phyloP scores from a whole-genome alignment of 768 basidiomycete genomes.

The Mrakia frigida region DNA sequence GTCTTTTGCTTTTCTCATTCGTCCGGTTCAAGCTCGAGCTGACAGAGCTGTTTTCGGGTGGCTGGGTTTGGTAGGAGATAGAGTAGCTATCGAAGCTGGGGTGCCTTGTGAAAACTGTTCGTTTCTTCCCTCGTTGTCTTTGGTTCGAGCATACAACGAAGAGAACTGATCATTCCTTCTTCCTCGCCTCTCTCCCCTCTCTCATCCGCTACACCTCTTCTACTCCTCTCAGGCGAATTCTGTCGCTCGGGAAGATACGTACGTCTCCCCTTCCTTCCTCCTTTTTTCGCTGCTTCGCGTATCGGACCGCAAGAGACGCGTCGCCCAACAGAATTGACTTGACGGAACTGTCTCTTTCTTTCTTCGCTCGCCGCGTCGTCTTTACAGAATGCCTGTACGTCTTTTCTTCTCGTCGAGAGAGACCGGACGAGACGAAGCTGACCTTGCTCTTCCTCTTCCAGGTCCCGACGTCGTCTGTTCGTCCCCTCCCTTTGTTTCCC shows the following conservation, averaged over 20 bases:
- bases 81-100: conserved; percentile 40
- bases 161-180: not conserved
- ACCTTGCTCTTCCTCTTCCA: not conserved
- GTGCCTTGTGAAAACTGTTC: conserved; percentile 44
- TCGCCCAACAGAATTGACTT: no score
- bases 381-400: conserved; percentile 5
- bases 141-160: not conserved
- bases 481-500: not conserved
- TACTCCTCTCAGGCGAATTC: not conserved
- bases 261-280: conserved; percentile 43
- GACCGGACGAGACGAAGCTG: not conserved
- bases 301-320: not conserved
- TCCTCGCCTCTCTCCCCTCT: no score
- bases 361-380: no score
- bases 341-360: no score
- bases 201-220: not conserved
- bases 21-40: not conserved
- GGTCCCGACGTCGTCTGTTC: not conserved
- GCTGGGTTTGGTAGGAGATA: not conserved
- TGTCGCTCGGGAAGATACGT: conserved; percentile 45
- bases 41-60: conserved; percentile 17
- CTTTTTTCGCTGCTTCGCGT: conserved; percentile 39
- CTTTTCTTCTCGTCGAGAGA: not conserved
- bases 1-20: not conserved
- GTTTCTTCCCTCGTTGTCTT: conserved; percentile 35